Conservation (phyloP, 2,329 filamentous ascomycete genomes). For the Colletotrichum kahawae region DNA sequence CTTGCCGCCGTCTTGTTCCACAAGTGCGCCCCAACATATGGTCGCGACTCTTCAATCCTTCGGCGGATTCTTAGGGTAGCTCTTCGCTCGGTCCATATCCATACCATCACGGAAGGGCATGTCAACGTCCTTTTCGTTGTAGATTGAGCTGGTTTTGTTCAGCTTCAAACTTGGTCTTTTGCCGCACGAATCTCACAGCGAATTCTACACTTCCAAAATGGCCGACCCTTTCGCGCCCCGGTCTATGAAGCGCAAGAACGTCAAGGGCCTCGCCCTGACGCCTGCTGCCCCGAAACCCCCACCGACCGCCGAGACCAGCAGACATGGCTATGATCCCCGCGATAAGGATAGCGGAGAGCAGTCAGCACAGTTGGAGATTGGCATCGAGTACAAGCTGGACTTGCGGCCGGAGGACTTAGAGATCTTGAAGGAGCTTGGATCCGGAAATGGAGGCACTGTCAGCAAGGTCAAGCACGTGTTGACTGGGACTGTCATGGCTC, state of each 20-base stretch:
- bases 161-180: neutral
- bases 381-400: constrained; percentile 95
- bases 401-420: constrained; percentile 90
- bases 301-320: constrained; percentile 75
- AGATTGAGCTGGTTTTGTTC: neutral
- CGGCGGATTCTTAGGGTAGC: neutral
- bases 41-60: neutral
- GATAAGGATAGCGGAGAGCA: constrained; percentile 63
- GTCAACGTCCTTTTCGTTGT: neutral
- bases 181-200: neutral
- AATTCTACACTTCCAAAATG: constrained; percentile 47
- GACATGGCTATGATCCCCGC: constrained; percentile 62
- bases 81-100: neutral
- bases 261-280: constrained; percentile 91
- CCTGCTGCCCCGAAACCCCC: constrained; percentile 75
- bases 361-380: constrained; percentile 84
- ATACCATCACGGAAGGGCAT: neutral
- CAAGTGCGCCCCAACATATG: neutral
- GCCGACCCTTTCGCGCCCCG: constrained; percentile 68
- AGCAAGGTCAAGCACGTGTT: constrained; percentile 97
- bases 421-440: constrained; percentile 91
- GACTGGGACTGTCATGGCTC: constrained; percentile 95
- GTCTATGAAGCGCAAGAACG: constrained; percentile 99
- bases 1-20: neutral
- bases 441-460: constrained; percentile 96